Base-by-base conservation (phyloP, 768 basidiomycete genomes). In the Serpula lacrymans region DNA sequence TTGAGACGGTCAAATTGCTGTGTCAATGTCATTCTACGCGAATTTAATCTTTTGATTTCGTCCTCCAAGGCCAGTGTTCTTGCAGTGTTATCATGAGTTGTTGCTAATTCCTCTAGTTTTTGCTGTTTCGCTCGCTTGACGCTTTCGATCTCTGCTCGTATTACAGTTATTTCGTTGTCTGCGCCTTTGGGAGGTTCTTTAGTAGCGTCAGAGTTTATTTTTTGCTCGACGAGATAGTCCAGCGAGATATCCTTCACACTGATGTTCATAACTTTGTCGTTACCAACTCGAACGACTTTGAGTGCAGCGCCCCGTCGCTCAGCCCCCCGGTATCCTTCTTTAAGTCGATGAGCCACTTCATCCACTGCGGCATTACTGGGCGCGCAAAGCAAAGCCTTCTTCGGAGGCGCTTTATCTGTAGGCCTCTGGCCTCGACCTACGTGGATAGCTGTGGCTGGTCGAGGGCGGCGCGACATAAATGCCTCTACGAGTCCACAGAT, bases 321-420 rank as follows among this genome's bases (percentile, higher is more conserved):
- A 17, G 78, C 60, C 20, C 75, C 72, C 40, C 79, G 72, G 33
- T 82, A 77, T n/a, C 86, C 82, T 37, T 87, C 82, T 57, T 86
- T 89, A 34, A 99, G 66, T 28, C 96, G 84, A 52, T 79, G 75
- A 6, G 90, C 88, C 13, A 99, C 83, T 67, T 99, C 96, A 55
- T 99, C 94, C 28, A 99, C 94, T 18, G 96, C 96, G 13, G 96
- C 96, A 62, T 99, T 99, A 64, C 90, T 94, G 2, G 96, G 96
- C 0, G 96, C 96, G 55, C 96, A 99, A 26, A 99, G 71, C 13
- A 99, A 75, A 30, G 98, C 71, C 57, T 86, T 87, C 45, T 85
- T 80, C 11, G 74, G 67, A 1, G 75, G 64, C 51, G 34, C 60
- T 50, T 60, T 72, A 47, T 74, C 73, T 22, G 59, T 57, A 11